These are phyloP conservation scores for Xylariaceae sp. DNA, from an alignment of 2,329 filamentous ascomycete species.

Conservation along the genomic window DNA sequence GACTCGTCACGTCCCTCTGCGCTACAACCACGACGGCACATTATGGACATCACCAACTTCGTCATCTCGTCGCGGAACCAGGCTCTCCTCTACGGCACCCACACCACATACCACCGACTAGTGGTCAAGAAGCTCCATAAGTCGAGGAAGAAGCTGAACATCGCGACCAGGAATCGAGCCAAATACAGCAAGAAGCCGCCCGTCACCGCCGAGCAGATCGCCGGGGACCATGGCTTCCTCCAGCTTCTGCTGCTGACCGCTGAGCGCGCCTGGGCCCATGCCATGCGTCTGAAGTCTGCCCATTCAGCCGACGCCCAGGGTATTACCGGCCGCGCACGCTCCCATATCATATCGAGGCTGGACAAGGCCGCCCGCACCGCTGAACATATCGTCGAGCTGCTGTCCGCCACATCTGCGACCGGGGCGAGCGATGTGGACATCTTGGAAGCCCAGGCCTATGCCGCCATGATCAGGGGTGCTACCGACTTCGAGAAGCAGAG, in stretches of 20 bases:
- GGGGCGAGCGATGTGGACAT: conserved; percentile 64
- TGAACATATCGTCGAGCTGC: conserved; percentile 55
- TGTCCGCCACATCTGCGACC: conserved; percentile 56
- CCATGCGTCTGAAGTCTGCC: conserved; percentile 84
- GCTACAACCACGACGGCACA: too few species aligned
- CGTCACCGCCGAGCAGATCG: conserved; percentile 69
- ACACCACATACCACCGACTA: conserved; percentile 74
- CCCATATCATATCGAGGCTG: conserved; percentile 82
- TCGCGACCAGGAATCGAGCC: conserved; percentile 74
- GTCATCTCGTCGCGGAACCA: conserved; percentile 73
- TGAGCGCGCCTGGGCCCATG: conserved; percentile 90
- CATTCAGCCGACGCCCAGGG: conserved; percentile 74
- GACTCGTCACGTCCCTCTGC: too few species aligned
- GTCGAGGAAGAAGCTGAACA: conserved; percentile 75
- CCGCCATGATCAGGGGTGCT: conserved; percentile 66
- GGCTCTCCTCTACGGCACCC: conserved; percentile 81
- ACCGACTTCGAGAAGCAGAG: conserved; percentile 79
- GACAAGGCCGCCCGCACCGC: conserved; percentile 71
- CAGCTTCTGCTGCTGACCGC: conserved; percentile 76
- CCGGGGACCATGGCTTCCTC: conserved; percentile 66
- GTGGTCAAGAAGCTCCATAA: conserved; percentile 75
- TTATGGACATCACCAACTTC: conserved; percentile 86
- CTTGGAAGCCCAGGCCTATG: conserved; percentile 81
- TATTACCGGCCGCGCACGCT: conserved; percentile 70
- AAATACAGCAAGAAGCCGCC: conserved; percentile 70